phyloP scores from a whole-genome alignment of 2,329 filamentous ascomycete genomes.

The Cytospora piceicola region DNA sequence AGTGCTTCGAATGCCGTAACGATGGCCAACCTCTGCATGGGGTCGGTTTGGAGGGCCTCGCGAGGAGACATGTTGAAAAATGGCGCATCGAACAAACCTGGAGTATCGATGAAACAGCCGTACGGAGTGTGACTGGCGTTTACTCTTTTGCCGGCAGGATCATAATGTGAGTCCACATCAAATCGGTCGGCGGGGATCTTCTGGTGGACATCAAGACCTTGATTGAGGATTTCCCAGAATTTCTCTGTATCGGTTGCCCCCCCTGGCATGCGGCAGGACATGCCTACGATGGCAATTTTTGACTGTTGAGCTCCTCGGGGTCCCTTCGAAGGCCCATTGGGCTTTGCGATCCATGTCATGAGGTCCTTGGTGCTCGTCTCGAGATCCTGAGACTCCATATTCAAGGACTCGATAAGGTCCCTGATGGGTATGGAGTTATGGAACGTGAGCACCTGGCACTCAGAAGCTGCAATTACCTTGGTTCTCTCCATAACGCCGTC shows the following conservation, averaged over 20 bases:
- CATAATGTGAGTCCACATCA: constrained; percentile 46
- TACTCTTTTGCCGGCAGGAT: constrained; percentile 64
- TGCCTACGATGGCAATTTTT: constrained; percentile 69
- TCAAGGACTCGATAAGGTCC: constrained; percentile 1
- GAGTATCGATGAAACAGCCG: constrained; percentile 62
- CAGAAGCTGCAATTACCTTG: background rate
- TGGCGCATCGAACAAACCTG: constrained; percentile 67
- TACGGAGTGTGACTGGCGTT: constrained; percentile 53
- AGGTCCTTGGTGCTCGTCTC: constrained; percentile 11
- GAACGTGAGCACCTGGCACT: background rate
- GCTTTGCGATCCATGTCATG: no score
- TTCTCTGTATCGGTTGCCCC: constrained; percentile 60
- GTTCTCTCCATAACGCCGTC: background rate
- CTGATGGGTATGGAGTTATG: constrained; percentile 1
- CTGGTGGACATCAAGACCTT: constrained; percentile 64
- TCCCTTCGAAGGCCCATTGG: constrained; percentile 19
- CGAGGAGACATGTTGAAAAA: constrained; percentile 77
- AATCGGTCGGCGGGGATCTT: constrained; percentile 58
- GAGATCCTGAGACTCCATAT: background rate
- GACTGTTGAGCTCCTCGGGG: constrained; percentile 47
- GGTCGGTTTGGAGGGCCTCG: constrained; percentile 64
- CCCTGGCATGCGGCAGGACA: constrained; percentile 66
- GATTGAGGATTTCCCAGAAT: constrained; percentile 65
- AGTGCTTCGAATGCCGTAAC: constrained; percentile 71
- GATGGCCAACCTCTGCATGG: constrained; percentile 66